Conservation (phyloP, 2,329 filamentous ascomycete genomes). For the Colletotrichum tropicale region DNA sequence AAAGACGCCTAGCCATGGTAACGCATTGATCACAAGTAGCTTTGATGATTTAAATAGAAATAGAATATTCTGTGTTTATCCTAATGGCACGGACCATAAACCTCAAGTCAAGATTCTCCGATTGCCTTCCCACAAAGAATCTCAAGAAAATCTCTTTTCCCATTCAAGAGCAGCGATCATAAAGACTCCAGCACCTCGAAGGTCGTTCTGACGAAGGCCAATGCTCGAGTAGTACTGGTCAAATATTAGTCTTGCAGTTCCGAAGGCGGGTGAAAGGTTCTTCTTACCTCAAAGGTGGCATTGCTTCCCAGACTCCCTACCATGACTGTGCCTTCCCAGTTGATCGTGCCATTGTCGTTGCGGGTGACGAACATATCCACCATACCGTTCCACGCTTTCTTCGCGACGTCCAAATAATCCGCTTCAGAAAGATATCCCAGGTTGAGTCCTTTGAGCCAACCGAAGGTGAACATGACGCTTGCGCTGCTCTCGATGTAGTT, state of each 20-base stretch:
- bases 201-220: conserved; percentile 28
- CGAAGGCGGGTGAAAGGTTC: neutral
- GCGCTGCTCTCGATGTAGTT: conserved; percentile 67
- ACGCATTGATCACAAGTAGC: neutral
- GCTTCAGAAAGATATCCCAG: conserved; percentile 28
- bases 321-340: conserved; percentile 55
- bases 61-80: neutral
- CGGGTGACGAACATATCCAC: conserved; percentile 49
- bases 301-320: conserved; percentile 55
- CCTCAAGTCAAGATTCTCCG: neutral
- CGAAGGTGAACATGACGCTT: conserved; percentile 62
- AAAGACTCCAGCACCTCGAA: conserved; percentile 32
- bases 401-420: conserved; percentile 24
- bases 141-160: conserved; percentile 18
- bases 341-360: conserved; percentile 51
- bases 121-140: neutral
- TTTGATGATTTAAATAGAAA: neutral
- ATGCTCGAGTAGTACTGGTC: conserved; percentile 31
- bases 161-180: conserved; percentile 32
- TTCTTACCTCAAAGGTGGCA: conserved; percentile 52
- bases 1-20: neutral
- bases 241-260: neutral
- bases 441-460: conserved; percentile 49
- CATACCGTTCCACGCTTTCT: conserved; percentile 37
- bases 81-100: neutral